Evolutionary conservation across 2,329 filamentous ascomycete species (phyloP).

Genomic region (Mollisiaceae sp.): DNA sequence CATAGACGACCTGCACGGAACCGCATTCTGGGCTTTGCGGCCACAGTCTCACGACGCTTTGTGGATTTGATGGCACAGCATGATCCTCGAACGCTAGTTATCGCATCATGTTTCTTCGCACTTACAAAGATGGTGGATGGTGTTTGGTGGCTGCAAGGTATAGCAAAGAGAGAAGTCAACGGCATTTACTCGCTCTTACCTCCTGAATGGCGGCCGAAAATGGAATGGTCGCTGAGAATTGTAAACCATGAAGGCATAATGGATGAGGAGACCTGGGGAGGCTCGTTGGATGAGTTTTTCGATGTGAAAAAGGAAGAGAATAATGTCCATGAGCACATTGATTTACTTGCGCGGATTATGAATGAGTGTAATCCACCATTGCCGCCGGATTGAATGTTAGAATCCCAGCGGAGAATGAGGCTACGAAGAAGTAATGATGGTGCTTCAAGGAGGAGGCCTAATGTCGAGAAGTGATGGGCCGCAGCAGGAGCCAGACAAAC

Average conservation of each 20-base stretch:
- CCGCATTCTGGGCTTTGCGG: conserved; percentile 66
- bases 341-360: conserved; percentile 36
- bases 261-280: conserved; percentile 40
- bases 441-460: neutral
- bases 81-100: conserved; percentile 47
- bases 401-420: neutral
- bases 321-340: conserved; percentile 35
- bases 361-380: conserved; percentile 30
- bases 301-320: conserved; percentile 23
- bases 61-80: conserved; percentile 64
- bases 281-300: conserved; percentile 8
- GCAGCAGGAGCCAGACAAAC: neutral
- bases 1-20: conserved; percentile 64
- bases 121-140: conserved; percentile 39
- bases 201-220: conserved; percentile 39
- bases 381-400: conserved; percentile 32
- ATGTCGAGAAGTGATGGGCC: neutral
- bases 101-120: conserved; percentile 41
- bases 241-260: conserved; percentile 38
- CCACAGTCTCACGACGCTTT: conserved; percentile 65
- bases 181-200: conserved; percentile 48
- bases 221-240: conserved; percentile 42
- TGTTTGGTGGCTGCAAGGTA: conserved; percentile 72
- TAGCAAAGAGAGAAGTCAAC: conserved; percentile 68
- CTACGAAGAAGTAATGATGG: neutral